Evolutionary conservation across 2,329 filamentous ascomycete species (phyloP).

Genomic region (Botrytis hyacinthi): DNA sequence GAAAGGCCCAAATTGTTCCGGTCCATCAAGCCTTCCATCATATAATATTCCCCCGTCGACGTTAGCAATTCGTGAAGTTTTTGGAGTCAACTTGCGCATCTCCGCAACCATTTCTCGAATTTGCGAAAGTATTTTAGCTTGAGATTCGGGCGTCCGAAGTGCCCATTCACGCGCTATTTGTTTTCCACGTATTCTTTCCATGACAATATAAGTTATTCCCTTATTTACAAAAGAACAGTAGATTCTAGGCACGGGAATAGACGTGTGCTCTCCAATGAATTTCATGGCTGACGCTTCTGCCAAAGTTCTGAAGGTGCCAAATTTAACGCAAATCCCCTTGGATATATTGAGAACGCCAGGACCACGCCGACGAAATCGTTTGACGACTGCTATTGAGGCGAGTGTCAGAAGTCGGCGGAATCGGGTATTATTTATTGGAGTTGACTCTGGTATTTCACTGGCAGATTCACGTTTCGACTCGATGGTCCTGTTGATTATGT

Average conservation of each 20-base stretch:
- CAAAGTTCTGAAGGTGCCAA: slow-evolving; percentile 33
- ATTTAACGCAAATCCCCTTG: slow-evolving; percentile 41
- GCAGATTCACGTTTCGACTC: background rate
- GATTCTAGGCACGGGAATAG: slow-evolving; percentile 41
- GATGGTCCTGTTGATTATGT: rapidly evolving
- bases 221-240: slow-evolving; percentile 39
- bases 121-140: slow-evolving; percentile 38
- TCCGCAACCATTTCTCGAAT: slow-evolving; percentile 32
- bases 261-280: slow-evolving; percentile 40
- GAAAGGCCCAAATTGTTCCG: slow-evolving; percentile 10
- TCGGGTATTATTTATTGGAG: background rate
- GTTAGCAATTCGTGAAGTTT: background rate
- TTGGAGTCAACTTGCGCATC: background rate
- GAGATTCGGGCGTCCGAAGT: slow-evolving; percentile 33
- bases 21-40: background rate
- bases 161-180: slow-evolving; percentile 31
- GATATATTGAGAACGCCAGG: too few species aligned
- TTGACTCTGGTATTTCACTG: background rate
- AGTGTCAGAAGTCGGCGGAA: background rate
- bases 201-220: slow-evolving; percentile 40
- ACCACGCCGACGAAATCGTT: background rate
- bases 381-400: background rate
- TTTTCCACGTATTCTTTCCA: slow-evolving; percentile 41
- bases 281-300: slow-evolving; percentile 40
- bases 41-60: slow-evolving; percentile 16